Evolutionary conservation across 192 early-diverging fungal genomes (phyloP).

Genomic region (Coemansia sp.): DNA sequence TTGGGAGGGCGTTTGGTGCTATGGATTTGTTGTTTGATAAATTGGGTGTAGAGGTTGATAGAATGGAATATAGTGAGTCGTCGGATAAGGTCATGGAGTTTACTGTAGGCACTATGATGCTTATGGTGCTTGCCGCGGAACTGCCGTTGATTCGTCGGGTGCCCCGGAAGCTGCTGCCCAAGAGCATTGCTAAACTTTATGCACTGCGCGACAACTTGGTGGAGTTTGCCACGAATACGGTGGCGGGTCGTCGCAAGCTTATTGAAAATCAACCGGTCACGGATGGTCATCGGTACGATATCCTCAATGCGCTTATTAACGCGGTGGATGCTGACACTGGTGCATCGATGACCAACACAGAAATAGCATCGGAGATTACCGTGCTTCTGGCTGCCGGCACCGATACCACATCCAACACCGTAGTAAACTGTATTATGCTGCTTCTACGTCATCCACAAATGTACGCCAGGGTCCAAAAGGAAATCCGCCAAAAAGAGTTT

Average conservation of each 20-base stretch:
- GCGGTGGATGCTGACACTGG: conserved; percentile 29
- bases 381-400: conserved; percentile 32
- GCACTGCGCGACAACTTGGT: conserved; percentile 12
- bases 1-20: conserved; percentile 17
- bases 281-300: conserved; percentile 7
- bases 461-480: background rate
- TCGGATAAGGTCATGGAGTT: conserved; percentile 10
- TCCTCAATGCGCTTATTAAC: conserved; percentile 20
- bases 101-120: conserved; percentile 25
- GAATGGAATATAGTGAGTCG: background rate
- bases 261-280: conserved; percentile 1
- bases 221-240: conserved; percentile 3
- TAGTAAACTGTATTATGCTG: conserved; percentile 15
- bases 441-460: conserved; percentile 22
- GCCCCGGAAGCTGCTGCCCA: conserved; percentile 4
- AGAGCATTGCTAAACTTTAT: conserved; percentile 8
- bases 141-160: conserved; percentile 8
- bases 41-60: background rate
- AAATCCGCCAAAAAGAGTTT: conserved; percentile 14
- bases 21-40: conserved; percentile 13
- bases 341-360: conserved; percentile 11
- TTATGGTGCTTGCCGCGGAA: conserved; percentile 26
- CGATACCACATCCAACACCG: conserved; percentile 20
- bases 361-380: conserved; percentile 25
- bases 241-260: conserved; percentile 1